Conservation (phyloP, 2,329 filamentous ascomycete species). For the Acrocalymma vagum region DNA sequence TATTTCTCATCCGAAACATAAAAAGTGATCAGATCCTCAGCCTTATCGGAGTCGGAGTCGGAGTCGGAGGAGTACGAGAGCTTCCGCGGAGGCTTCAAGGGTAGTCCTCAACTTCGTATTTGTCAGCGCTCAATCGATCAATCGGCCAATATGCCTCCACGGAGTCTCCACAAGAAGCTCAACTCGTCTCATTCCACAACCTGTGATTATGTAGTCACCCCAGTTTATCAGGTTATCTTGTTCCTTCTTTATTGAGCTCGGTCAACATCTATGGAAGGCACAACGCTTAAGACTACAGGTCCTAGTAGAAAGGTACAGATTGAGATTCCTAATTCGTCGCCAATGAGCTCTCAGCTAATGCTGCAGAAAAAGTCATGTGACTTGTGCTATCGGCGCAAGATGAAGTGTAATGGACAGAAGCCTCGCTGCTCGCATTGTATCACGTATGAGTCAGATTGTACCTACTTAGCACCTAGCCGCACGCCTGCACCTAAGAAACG, state of each 20-base stretch:
- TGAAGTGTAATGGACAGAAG: conserved; percentile 46
- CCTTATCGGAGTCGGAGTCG: no score
- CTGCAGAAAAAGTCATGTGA: conserved; percentile 36
- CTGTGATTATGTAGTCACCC: conserved; percentile 2
- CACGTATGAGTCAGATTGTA: conserved; percentile 27
- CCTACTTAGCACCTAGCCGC: conserved; percentile 29
- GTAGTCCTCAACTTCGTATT: conserved; percentile 8
- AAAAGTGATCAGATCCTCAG: no score
- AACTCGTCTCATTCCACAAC: conserved; percentile 2
- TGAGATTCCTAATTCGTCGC: conserved; percentile 10
- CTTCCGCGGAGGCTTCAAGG: conserved; percentile 15
- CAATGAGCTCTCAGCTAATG: conserved; percentile 14
- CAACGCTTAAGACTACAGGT: conserved; percentile 14
- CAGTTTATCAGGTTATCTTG: conserved; percentile 7
- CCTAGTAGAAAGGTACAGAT: conserved; percentile 17
- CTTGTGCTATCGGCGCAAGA: conserved; percentile 45
- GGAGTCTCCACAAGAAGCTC: conserved; percentile 10
- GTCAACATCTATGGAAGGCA: conserved; percentile 9
- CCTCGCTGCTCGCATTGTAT: conserved; percentile 46
- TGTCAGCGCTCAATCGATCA: conserved; percentile 17
- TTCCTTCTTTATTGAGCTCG: conserved; percentile 9
- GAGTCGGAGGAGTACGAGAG: no score
- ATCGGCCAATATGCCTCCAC: conserved; percentile 11
- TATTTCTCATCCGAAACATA: no score
- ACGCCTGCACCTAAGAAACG: conserved; percentile 24